Base-by-base conservation (phyloP, 2,329 filamentous ascomycete species). In the Lecanicillium sp. region DNA sequence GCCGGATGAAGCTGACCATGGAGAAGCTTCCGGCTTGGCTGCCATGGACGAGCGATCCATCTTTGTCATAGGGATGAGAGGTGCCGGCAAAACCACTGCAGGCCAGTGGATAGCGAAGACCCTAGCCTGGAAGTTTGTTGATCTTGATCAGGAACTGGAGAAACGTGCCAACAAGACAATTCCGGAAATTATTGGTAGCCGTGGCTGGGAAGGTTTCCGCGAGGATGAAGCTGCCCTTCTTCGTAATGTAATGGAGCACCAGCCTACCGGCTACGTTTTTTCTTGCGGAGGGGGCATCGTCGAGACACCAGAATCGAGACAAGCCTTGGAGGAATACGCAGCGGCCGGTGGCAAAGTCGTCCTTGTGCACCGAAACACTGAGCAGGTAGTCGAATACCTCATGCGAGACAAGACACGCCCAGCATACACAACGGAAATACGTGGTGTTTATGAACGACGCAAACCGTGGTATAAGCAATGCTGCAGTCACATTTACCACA, bases 31-130 rank as follows among this genome's bases (percentile, higher is more conserved):
- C n/a, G 37, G 29, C n/a, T 33, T 30, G 11, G 29, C 39, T 4
- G 17, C 31, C 5, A 18, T 37, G 11, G 47, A 56, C 22, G 62
- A 77, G 50, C 74, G 76, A 34, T 95, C 89, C 0, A 81, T 97
- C 37, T 88, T 96, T 63, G 82, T 98, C 44, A 90, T 98, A 49
- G 92, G 92, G 9, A 98, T 98, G 92, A 80, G 92, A 48, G 92
- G 92, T 41, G 92, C 89, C 29, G 92, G 92, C 18, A 98, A 98
- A 67, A 96, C 92, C 1, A 98, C 92, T 1, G 84, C 86, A 27
- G 92, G 92, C 38, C 75, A 77, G 12, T 95, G 89, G 87, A 82
- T 92, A 53, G 81, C 84, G 1, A 76, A 76, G 44, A 74, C 84
- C 19, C 68, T 97, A 2, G 77, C 79, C 36, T 80, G 87, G 55